Conservation (phyloP, 352 stramenopile species). For the Phytophthora pistaciae region DNA sequence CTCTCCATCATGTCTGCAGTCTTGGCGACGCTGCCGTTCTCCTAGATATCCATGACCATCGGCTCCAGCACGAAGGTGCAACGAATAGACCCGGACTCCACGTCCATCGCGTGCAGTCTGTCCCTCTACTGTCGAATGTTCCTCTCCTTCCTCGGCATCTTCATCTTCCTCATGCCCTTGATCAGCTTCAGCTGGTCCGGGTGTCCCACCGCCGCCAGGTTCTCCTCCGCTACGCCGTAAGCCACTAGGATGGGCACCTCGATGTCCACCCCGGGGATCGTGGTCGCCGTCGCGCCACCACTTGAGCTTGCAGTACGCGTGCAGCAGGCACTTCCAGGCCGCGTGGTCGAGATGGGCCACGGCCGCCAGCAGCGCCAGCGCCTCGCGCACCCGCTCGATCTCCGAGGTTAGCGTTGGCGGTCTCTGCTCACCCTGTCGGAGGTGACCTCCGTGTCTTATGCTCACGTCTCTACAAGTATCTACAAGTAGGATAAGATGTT, state of each 20-base stretch:
- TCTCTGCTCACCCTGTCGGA: neutral
- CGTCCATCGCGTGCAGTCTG: neutral
- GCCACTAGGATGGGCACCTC: constrained; percentile 11
- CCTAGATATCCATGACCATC: constrained; percentile 15
- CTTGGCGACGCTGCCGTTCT: constrained; percentile 1
- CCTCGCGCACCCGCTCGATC: constrained; percentile 22
- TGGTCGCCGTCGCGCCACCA: constrained; percentile 26
- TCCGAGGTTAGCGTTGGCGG: neutral
- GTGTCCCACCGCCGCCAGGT: neutral
- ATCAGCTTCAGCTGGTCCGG: constrained; percentile 2
- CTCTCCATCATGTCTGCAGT: constrained; percentile 10
- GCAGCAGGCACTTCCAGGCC: constrained; percentile 36
- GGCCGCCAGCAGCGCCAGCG: constrained; percentile 37
- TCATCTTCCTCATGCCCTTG: constrained; percentile 6
- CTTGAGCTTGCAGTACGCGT: constrained; percentile 29
- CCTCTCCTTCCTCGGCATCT: constrained; percentile 7
- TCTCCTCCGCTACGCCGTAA: constrained; percentile 1
- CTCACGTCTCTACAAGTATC: too few relatives aligned
- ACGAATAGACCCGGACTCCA: neutral
- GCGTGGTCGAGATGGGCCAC: constrained; percentile 32
- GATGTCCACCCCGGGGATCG: constrained; percentile 2
- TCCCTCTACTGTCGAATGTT: constrained; percentile 13
- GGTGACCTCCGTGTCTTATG: too few relatives aligned
- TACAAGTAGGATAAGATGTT: too few relatives aligned
- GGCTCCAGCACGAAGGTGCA: constrained; percentile 29